Evolutionary conservation across 768 basidiomycete genomes (phyloP).

Genomic region (Hericium coralloides): DNA sequence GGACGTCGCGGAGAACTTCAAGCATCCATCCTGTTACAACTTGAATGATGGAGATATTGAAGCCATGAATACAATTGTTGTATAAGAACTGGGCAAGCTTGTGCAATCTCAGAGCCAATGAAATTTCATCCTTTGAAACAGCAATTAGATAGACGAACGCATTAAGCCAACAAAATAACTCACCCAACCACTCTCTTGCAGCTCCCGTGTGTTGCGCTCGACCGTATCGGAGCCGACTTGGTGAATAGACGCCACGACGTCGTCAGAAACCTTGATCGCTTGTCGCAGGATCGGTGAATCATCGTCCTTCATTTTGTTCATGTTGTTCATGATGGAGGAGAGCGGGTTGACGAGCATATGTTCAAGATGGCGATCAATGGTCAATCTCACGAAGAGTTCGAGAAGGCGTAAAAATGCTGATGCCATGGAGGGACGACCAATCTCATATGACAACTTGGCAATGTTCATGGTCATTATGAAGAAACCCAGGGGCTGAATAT

Average conservation of each 20-base stretch:
- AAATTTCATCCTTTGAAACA: conserved; percentile 4
- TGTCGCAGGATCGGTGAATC: not conserved
- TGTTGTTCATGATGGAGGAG: not conserved
- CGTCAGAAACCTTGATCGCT: not conserved
- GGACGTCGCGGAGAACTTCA: conserved; percentile 21
- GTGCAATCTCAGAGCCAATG: conserved; percentile 6
- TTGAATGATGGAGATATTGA: conserved; percentile 49
- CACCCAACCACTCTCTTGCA: not conserved
- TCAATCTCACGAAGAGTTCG: conserved; percentile 11
- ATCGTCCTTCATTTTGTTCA: not conserved
- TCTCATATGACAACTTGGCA: not conserved
- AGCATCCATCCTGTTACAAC: conserved; percentile 47
- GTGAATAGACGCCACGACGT: not conserved
- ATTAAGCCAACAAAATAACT: not conserved
- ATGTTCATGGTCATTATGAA: conserved; percentile 5
- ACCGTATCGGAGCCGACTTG: not conserved
- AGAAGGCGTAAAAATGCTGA: conserved; percentile 2
- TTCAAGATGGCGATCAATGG: not conserved
- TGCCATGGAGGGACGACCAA: not conserved
- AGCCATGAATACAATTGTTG: not conserved
- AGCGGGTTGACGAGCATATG: not conserved
- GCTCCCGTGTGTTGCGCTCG: not conserved
- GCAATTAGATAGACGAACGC: not conserved
- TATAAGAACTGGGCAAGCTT: conserved; percentile 6
- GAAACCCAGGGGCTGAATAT: conserved; percentile 13